Conservation (phyloP, 2,329 filamentous ascomycete genomes). For the Tricladium varicosporioides region DNA sequence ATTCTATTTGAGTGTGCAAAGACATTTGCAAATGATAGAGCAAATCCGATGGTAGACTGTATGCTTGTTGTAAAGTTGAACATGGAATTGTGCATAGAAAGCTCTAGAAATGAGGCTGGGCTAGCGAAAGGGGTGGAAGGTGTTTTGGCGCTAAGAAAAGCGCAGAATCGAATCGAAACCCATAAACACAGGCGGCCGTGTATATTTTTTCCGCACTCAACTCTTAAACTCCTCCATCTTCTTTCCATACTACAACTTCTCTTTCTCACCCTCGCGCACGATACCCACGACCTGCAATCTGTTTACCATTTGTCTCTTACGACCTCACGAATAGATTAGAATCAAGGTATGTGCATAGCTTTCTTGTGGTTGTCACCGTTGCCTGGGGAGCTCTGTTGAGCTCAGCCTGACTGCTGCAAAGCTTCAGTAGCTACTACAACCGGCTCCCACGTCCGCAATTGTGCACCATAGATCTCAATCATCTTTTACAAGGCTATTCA, state of each 20-base stretch:
- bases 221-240: not conserved
- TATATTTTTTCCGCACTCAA: constrained; percentile 8
- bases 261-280: constrained; percentile 2
- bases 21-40: not conserved
- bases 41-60: not conserved
- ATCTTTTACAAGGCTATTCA: not conserved
- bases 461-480: not conserved
- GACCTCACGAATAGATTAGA: constrained; percentile 16
- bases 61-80: not conserved
- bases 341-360: constrained; percentile 6
- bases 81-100: not conserved
- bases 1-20: not conserved
- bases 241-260: constrained; percentile 4
- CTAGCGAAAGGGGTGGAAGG: not conserved
- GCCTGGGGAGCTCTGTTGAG: constrained; percentile 12
- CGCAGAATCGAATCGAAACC: constrained; percentile 10
- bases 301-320: not conserved
- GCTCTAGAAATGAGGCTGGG: constrained; percentile 10
- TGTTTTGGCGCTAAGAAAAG: not conserved
- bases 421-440: constrained; percentile 11
- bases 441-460: not conserved
- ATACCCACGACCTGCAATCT: constrained; percentile 7
- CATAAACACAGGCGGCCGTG: not conserved
- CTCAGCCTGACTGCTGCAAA: constrained; percentile 22
- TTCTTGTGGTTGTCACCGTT: not conserved